phyloP scores from a whole-genome alignment of 306 rosid species.

The Lathyrus aphaca region DNA sequence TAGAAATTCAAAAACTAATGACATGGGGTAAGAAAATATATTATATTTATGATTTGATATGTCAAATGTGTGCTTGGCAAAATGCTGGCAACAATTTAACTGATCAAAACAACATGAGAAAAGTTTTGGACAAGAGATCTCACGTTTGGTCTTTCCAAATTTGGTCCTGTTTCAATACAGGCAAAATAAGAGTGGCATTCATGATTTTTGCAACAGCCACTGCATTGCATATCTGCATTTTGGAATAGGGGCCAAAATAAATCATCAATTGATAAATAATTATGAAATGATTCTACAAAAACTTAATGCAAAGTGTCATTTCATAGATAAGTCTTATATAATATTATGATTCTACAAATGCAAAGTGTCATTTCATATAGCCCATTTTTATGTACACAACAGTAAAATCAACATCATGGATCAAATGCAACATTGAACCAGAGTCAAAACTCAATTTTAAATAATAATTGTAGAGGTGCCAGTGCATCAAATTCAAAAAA shows the following conservation, averaged over 20 bases:
- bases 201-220: slow-evolving; percentile 98
- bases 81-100: slow-evolving; percentile 29
- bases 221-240: slow-evolving; percentile 95
- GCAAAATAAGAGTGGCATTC: slow-evolving; percentile 96
- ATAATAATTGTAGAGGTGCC: slow-evolving; percentile 17
- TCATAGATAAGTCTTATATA: slow-evolving; percentile 9
- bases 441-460: slow-evolving; percentile 28
- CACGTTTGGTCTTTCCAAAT: slow-evolving; percentile 99
- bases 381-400: slow-evolving; percentile 4
- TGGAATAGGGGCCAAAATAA: slow-evolving; percentile 30
- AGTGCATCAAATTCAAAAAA: slow-evolving; percentile 30
- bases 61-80: slow-evolving; percentile 16
- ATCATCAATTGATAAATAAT: slow-evolving; percentile 30
- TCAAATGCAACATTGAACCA: slow-evolving; percentile 25
- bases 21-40: slow-evolving; percentile 7
- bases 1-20: slow-evolving; percentile 12
- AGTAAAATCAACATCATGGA: slow-evolving; percentile 31
- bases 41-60: slow-evolving; percentile 18
- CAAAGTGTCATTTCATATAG: slow-evolving; percentile 9
- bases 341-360: neutral
- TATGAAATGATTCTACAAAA: slow-evolving; percentile 8
- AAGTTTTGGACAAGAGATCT: slow-evolving; percentile 46
- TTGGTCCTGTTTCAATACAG: slow-evolving; percentile 97
- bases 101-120: slow-evolving; percentile 29
- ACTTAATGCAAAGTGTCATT: slow-evolving; percentile 1